These are phyloP conservation scores for Sporisorium sorghi DNA, from an alignment of 1,284 basidiomycete species.

Conservation along the genomic window DNA sequence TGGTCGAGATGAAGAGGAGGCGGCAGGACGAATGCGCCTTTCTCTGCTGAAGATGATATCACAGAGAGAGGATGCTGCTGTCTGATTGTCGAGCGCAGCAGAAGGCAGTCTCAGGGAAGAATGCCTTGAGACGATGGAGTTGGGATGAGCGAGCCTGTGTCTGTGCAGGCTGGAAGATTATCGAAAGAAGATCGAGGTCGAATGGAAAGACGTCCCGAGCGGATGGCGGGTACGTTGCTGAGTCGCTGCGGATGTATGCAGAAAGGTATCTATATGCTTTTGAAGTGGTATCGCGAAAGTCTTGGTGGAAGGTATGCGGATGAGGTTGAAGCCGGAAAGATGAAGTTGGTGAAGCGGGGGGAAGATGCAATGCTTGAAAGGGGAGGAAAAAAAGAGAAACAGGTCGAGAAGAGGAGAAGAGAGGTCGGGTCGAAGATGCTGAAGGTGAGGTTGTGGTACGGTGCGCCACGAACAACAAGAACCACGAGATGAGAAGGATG, in stretches of 20 bases:
- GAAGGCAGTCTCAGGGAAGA: background rate
- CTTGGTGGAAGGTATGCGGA: constrained; percentile 19
- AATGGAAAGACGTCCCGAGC: background rate
- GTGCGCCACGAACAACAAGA: background rate
- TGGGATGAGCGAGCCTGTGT: background rate
- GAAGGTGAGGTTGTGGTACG: background rate
- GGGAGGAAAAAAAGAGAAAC: background rate
- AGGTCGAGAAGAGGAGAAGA: constrained; percentile 2
- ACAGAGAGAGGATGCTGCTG: background rate
- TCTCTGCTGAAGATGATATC: constrained; percentile 2
- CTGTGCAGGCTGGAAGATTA: background rate
- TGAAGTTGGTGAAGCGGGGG: constrained; percentile 12
- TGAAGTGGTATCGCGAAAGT: constrained; percentile 26
- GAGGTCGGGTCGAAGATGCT: background rate
- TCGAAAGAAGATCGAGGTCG: background rate
- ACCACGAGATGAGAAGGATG: background rate
- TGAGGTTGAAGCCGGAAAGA: constrained; percentile 17
- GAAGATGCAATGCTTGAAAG: constrained; percentile 14
- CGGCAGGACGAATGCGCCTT: background rate
- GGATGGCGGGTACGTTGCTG: too few species aligned
- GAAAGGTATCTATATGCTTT: constrained; percentile 43
- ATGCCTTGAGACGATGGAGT: background rate
- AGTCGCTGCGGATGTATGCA: constrained; percentile 14
- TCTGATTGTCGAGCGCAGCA: background rate
- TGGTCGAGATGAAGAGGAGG: background rate